These are phyloP conservation scores for Pyracantha coccinea DNA, from an alignment of 331 rosid genomes.

Conservation along the genomic window DNA sequence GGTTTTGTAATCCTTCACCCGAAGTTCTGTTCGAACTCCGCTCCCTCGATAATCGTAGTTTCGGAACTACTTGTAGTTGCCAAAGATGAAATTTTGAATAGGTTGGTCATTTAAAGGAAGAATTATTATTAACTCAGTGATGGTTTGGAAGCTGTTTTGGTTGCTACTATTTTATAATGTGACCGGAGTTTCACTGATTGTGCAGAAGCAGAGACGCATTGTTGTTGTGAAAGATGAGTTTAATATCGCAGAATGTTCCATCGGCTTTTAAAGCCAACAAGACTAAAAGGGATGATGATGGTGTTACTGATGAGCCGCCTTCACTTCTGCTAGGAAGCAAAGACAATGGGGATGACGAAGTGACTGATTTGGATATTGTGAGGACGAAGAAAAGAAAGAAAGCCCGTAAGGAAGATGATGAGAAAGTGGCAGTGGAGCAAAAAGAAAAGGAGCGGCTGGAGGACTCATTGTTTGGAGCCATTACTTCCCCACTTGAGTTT, in stretches of 20 bases:
- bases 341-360: slow-evolving; percentile 19
- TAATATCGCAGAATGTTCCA: slow-evolving; percentile 46
- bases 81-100: not conserved
- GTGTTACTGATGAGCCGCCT: slow-evolving; percentile 16
- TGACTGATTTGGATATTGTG: slow-evolving; percentile 13
- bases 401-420: slow-evolving; percentile 26
- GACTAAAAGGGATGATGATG: slow-evolving; percentile 24
- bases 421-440: slow-evolving; percentile 31
- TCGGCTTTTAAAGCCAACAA: slow-evolving; percentile 15
- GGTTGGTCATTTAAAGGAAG: not conserved
- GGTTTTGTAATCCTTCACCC: not conserved
- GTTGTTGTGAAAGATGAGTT: slow-evolving; percentile 43
- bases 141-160: not conserved
- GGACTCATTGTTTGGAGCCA: slow-evolving; percentile 63
- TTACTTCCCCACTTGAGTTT: slow-evolving; percentile 55
- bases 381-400: slow-evolving; percentile 51
- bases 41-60: not conserved
- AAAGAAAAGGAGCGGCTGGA: slow-evolving; percentile 68
- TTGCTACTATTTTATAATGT: no score
- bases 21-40: not conserved
- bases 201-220: slow-evolving; percentile 17
- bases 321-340: slow-evolving; percentile 12
- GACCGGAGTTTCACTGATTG: not conserved
- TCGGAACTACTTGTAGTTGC: not conserved
- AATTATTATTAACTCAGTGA: not conserved